A percentile compares a stretch with the other conserved stretches of the same genome.
phyloP scores from a whole-genome alignment of 2,329 filamentous ascomycete genomes.

The Cladosporium halotolerans region DNA sequence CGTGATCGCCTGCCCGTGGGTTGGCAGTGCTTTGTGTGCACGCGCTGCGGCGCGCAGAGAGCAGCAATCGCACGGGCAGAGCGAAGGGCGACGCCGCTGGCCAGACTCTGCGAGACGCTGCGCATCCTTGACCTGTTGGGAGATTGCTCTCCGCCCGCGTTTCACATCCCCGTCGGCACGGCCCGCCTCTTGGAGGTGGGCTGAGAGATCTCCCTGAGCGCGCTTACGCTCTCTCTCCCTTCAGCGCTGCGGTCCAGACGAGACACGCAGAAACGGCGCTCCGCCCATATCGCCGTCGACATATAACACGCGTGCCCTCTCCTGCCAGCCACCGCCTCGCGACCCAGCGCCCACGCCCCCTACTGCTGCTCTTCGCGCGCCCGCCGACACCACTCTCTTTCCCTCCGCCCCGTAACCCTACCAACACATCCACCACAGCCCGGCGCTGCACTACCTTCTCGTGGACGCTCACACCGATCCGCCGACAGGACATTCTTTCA shows the following conservation, averaged over 20 bases:
- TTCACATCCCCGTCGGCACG: too few relatives aligned
- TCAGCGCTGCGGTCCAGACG: background rate
- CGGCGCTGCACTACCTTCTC: conserved; percentile 1
- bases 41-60: too few relatives aligned
- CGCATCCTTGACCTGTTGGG: too few relatives aligned
- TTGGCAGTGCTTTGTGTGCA: too few relatives aligned
- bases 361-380: background rate
- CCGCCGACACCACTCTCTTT: conserved; percentile 1
- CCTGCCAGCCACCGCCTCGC: conserved; percentile 7
- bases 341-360: background rate
- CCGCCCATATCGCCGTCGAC: background rate
- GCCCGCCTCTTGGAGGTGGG: too few relatives aligned
- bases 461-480: conserved; percentile 5
- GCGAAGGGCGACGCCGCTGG: background rate
- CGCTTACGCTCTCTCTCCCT: too few relatives aligned
- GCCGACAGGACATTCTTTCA: conserved; percentile 7
- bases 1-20: too few relatives aligned
- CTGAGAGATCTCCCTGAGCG: too few relatives aligned
- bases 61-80: too few relatives aligned
- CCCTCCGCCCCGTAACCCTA: background rate
- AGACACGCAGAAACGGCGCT: conserved; percentile 5
- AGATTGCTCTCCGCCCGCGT: too few relatives aligned
- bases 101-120: background rate
- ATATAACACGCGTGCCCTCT: conserved; percentile 3
- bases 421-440: conserved; percentile 1